These are phyloP conservation scores for Geotrichum candidum DNA, from an alignment of 1,139 yeast species.

Conservation along the genomic window DNA sequence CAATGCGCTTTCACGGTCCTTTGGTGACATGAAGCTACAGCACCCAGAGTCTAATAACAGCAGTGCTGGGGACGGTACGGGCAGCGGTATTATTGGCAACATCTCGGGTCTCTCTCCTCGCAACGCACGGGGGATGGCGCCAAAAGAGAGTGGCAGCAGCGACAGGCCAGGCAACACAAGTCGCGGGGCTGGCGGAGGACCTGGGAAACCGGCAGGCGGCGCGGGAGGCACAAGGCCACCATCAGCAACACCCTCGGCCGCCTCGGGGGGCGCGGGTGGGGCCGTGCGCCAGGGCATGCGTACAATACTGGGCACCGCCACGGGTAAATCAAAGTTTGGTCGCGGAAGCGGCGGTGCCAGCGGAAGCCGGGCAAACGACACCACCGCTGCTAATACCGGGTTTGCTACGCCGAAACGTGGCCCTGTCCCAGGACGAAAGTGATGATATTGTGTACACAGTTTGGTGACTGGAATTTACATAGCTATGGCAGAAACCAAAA, in stretches of 20 bases:
- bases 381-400: too few relatives aligned
- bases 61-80: not conserved
- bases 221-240: conserved; percentile 1
- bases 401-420: not conserved
- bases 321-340: not conserved
- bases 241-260: conserved; percentile 4
- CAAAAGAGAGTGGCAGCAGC: not conserved
- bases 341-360: not conserved
- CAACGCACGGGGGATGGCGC: not conserved
- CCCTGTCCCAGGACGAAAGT: not conserved
- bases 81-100: conserved; percentile 10
- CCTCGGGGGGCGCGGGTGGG: not conserved
- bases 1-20: conserved; percentile 10
- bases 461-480: not conserved
- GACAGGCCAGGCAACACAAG: not conserved
- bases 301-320: not conserved
- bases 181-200: not conserved
- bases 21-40: conserved; percentile 9
- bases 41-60: not conserved
- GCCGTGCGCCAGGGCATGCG: not conserved
- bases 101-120: conserved; percentile 11
- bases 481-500: too few relatives aligned
- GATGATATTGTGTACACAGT: not conserved
- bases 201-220: not conserved
- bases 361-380: not conserved